Evolutionary conservation across 2,329 filamentous ascomycete genomes (phyloP).

Genomic region (Amylocarpus encephaloides): DNA sequence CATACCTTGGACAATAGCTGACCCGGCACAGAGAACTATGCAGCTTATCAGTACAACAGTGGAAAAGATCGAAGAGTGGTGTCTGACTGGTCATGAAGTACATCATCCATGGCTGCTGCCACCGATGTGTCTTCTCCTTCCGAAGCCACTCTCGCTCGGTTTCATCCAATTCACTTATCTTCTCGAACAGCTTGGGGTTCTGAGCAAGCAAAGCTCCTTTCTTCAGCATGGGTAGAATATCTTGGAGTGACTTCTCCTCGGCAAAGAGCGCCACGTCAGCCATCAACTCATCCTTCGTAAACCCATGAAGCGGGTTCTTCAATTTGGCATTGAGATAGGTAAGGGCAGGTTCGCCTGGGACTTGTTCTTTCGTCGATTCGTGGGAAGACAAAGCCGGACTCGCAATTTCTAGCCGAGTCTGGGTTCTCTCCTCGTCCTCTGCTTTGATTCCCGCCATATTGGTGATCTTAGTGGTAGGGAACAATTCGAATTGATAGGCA

Average conservation of each 20-base stretch:
- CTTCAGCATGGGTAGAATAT: conserved; percentile 7
- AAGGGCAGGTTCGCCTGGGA: conserved; percentile 35
- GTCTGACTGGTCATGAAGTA: conserved; percentile 11
- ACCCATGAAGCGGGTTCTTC: conserved; percentile 46
- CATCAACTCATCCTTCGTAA: conserved; percentile 44
- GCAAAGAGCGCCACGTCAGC: conserved; percentile 53
- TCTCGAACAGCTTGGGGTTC: conserved; percentile 13
- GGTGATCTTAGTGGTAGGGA: neutral
- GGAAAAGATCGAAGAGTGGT: neutral
- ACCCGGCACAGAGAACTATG: conserved; percentile 12
- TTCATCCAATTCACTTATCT: conserved; percentile 21
- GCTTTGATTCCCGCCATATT: neutral
- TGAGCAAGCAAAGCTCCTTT: conserved; percentile 37
- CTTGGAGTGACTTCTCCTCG: conserved; percentile 47
- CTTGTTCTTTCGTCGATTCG: neutral
- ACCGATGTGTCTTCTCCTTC: conserved; percentile 3
- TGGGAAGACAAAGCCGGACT: conserved; percentile 27
- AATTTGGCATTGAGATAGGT: neutral
- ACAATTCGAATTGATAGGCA: neutral
- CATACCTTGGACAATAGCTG: conserved; percentile 34
- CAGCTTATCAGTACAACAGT: neutral
- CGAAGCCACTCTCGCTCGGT: conserved; percentile 19
- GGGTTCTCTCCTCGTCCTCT: neutral
- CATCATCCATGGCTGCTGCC: neutral
- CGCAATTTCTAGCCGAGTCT: neutral